phyloP scores from a whole-genome alignment of 352 stramenopile species.

The Aphanomyces astaci region DNA sequence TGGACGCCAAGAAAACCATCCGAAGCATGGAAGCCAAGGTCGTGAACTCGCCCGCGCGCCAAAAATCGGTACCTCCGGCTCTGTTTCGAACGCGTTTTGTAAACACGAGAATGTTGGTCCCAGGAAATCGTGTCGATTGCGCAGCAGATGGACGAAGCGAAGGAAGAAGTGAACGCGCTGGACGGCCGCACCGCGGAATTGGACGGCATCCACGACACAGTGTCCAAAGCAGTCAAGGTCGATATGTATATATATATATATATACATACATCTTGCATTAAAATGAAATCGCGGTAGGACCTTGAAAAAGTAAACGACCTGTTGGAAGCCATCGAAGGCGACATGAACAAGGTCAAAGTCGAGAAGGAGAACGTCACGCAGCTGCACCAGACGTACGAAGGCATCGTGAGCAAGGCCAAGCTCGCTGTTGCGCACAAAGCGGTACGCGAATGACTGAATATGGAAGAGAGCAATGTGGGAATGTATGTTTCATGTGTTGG shows the following conservation, averaged over 20 bases:
- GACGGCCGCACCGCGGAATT: constrained; percentile 54
- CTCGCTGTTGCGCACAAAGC: constrained; percentile 54
- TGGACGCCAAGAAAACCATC: constrained; percentile 80
- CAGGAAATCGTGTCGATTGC: constrained; percentile 50
- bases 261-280: no score
- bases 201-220: constrained; percentile 53
- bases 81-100: no score
- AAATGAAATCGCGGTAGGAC: no score
- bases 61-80: constrained; percentile 36
- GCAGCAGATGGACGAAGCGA: constrained; percentile 57
- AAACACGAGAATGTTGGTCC: background rate
- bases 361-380: constrained; percentile 65
- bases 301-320: constrained; percentile 50
- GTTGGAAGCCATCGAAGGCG: constrained; percentile 51
- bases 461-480: no score
- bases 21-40: constrained; percentile 71
- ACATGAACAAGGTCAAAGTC: constrained; percentile 57
- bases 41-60: constrained; percentile 84
- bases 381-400: constrained; percentile 40
- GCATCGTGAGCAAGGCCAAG: constrained; percentile 38
- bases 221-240: constrained; percentile 50
- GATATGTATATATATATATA: no score
- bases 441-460: background rate
- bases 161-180: constrained; percentile 53
- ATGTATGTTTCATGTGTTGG: no score